Evolutionary conservation across 257 asterid species (phyloP).

Genomic region (Asclepias syriaca): DNA sequence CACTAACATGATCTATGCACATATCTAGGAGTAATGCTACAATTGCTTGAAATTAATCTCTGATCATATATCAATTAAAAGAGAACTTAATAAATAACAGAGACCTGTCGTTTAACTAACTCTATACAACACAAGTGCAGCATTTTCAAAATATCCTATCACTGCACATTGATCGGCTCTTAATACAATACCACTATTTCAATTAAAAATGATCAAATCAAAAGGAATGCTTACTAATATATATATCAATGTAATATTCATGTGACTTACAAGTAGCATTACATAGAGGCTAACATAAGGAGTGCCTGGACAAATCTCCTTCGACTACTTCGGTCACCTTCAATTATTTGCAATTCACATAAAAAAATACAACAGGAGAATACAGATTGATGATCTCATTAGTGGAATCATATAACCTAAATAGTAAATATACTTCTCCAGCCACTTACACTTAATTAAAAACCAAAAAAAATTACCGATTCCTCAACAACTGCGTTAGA

Average conservation of each 20-base stretch:
- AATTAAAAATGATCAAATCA: no score
- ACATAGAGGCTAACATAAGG: slow-evolving; percentile 62
- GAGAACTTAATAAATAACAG: no score
- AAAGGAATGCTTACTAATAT: not conserved
- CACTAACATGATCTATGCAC: not conserved
- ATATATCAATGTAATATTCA: no score
- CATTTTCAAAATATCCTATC: no score
- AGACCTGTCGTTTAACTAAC: no score
- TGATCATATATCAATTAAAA: no score
- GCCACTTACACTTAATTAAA: not conserved
- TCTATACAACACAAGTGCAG: no score
- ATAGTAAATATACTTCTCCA: not conserved
- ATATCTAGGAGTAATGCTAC: not conserved
- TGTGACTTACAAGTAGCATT: slow-evolving; percentile 71
- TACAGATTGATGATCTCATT: no score
- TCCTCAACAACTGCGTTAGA: not conserved
- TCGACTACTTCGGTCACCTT: slow-evolving; percentile 32
- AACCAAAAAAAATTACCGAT: not conserved
- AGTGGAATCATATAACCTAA: not conserved
- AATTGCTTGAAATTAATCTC: not conserved
- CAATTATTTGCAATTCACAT: not conserved
- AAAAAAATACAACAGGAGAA: not conserved
- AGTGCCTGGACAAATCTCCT: slow-evolving; percentile 54
- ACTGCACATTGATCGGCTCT: no score
- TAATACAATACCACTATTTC: no score